phyloP scores from a whole-genome alignment of 1,284 basidiomycete species.

The Ceratobasidium sp. region DNA sequence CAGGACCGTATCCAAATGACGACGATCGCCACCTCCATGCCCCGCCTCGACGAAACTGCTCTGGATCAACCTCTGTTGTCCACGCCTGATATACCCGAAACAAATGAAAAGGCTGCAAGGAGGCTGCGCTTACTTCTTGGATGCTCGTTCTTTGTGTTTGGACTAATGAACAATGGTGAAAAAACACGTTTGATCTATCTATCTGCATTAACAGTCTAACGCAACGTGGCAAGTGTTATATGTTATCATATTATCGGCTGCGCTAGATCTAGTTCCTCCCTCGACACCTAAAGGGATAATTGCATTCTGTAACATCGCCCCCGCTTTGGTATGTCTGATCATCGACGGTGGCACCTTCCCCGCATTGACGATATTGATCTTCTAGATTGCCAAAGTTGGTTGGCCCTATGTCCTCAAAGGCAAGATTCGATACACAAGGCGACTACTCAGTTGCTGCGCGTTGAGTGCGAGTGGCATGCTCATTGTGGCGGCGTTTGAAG shows the following conservation, averaged over 20 bases:
- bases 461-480: slow-evolving; percentile 86
- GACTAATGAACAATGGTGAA: slow-evolving; percentile 70
- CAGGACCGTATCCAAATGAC: slow-evolving; percentile 23
- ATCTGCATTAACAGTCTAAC: background rate
- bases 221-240: slow-evolving; percentile 74
- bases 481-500: slow-evolving; percentile 83
- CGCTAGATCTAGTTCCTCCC: slow-evolving; percentile 91
- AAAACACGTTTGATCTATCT: slow-evolving; percentile 50
- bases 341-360: background rate
- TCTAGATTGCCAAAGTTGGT: slow-evolving; percentile 78
- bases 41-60: slow-evolving; percentile 2
- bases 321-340: slow-evolving; percentile 65
- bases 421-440: slow-evolving; percentile 78
- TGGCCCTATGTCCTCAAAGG: slow-evolving; percentile 95
- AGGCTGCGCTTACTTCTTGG: slow-evolving; percentile 60
- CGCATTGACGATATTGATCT: slow-evolving; percentile 51
- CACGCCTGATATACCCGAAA: slow-evolving; percentile 9
- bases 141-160: slow-evolving; percentile 70
- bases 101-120: slow-evolving; percentile 7
- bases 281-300: slow-evolving; percentile 94
- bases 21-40: slow-evolving; percentile 9
- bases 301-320: slow-evolving; percentile 90
- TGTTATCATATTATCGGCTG: slow-evolving; percentile 96
- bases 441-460: slow-evolving; percentile 80
- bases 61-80: slow-evolving; percentile 22